phyloP scores from a whole-genome alignment of 2,329 filamentous ascomycete genomes.

The Lojkania enalia region DNA sequence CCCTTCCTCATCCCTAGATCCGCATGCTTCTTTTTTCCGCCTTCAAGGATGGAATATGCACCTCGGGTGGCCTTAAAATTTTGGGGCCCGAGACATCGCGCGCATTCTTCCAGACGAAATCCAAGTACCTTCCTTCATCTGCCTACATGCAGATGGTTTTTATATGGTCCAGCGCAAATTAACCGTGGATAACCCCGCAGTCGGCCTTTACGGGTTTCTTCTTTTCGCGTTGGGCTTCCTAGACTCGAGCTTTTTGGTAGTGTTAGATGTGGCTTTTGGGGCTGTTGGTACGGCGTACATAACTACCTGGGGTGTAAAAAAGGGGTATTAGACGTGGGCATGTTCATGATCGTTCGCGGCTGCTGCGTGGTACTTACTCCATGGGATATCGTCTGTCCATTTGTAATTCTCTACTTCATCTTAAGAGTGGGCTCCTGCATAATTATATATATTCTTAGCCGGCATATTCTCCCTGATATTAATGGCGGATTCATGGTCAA shows the following conservation, averaged over 20 bases:
- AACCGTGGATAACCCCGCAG: constrained; percentile 44
- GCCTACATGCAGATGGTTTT: not conserved
- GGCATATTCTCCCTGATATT: not conserved
- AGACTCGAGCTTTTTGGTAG: constrained; percentile 45
- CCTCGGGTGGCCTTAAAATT: constrained; percentile 26
- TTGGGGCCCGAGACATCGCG: constrained; percentile 29
- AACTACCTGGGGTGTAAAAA: constrained; percentile 45
- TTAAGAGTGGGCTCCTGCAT: not conserved
- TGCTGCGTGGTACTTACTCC: not conserved
- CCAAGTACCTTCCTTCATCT: not conserved
- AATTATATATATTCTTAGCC: not conserved
- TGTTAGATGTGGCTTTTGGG: constrained; percentile 45
- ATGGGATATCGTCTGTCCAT: not conserved
- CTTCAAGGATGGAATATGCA: constrained; percentile 20
- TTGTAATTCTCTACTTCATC: not conserved
- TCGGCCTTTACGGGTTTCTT: constrained; percentile 49
- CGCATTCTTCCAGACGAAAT: constrained; percentile 25
- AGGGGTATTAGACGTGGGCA: not conserved
- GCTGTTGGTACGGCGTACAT: constrained; percentile 45
- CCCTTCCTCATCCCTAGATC: no score
- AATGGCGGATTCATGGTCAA: not conserved
- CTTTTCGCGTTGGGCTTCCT: constrained; percentile 45
- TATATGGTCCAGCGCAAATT: constrained; percentile 23
- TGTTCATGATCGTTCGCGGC: not conserved
- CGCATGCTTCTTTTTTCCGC: no score